phyloP scores from a whole-genome alignment of 2,329 filamentous ascomycete genomes.

The Neopestalotiopsis rosae region DNA sequence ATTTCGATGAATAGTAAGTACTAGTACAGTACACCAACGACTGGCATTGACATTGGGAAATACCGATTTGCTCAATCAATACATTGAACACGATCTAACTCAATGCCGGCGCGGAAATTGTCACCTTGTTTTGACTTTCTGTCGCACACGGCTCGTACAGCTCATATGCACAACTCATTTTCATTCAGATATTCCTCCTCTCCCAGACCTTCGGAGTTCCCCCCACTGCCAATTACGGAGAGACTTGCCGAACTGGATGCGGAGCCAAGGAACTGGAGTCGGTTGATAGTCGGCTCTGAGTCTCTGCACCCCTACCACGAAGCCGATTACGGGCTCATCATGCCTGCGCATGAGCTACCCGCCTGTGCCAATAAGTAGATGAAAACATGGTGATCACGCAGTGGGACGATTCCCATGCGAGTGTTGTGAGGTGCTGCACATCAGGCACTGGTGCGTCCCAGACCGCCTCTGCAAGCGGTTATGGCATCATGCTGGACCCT shows the following conservation, averaged over 20 bases:
- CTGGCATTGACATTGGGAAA: not conserved
- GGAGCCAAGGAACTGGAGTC: not conserved
- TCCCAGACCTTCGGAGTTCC: conserved; percentile 20
- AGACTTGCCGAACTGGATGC: conserved; percentile 18
- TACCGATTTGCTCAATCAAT: not conserved
- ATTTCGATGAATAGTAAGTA: not conserved
- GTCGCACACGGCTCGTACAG: conserved; percentile 28
- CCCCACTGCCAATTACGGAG: conserved; percentile 20
- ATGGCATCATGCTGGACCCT: not conserved
- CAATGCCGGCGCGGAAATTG: conserved; percentile 1
- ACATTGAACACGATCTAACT: conserved; percentile 5
- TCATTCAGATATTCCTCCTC: conserved; percentile 18
- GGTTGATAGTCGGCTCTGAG: conserved; percentile 2
- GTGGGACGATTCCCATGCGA: not conserved
- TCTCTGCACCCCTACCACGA: not conserved
- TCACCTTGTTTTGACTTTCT: conserved; percentile 24
- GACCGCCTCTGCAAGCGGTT: not conserved
- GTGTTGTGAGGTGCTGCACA: not conserved
- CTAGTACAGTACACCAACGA: not conserved
- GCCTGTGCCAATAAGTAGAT: not conserved
- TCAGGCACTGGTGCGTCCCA: conserved; percentile 6
- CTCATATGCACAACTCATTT: conserved; percentile 22
- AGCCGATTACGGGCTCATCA: not conserved
- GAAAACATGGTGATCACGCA: not conserved
- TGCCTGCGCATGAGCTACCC: conserved; percentile 2